phyloP scores from a whole-genome alignment of 805 yeast species.

The Metahyphopichia silvanorum region DNA sequence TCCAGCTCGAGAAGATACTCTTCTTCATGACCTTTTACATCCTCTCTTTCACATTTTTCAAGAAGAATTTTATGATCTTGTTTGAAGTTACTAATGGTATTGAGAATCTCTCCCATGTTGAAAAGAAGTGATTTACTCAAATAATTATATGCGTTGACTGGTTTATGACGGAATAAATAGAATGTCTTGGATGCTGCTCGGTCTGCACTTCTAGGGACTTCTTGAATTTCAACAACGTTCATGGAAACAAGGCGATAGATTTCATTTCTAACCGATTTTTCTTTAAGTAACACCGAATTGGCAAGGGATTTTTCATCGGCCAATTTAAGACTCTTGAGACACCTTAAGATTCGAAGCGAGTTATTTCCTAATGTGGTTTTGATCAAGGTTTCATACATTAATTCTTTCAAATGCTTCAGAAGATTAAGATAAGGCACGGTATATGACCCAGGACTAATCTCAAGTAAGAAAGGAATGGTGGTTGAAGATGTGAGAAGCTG shows the following conservation, averaged over 20 bases:
- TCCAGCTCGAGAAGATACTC: constrained; percentile 75
- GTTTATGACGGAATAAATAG: constrained; percentile 71
- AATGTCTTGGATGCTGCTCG: constrained; percentile 88
- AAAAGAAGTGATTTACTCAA: constrained; percentile 43
- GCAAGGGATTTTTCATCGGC: constrained; percentile 84
- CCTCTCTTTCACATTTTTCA: constrained; percentile 83
- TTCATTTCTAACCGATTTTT: constrained; percentile 70
- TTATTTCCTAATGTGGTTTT: constrained; percentile 62
- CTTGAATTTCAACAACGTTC: constrained; percentile 84
- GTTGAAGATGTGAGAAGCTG: constrained; percentile 56
- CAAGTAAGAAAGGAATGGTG: constrained; percentile 56
- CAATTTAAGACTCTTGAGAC: constrained; percentile 64
- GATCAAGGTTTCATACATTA: constrained; percentile 54
- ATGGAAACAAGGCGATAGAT: constrained; percentile 62
- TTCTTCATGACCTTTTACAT: constrained; percentile 78
- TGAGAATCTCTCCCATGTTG: constrained; percentile 51
- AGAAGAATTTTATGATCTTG: constrained; percentile 62
- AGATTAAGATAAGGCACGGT: constrained; percentile 61
- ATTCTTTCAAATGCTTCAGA: constrained; percentile 42
- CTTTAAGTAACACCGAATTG: constrained; percentile 71
- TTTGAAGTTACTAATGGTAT: constrained; percentile 51
- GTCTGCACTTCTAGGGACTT: constrained; percentile 88
- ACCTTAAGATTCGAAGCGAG: constrained; percentile 71
- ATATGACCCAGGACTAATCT: constrained; percentile 52
- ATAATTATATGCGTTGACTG: constrained; percentile 27